A percentile compares a stretch with the other conserved stretches of the same genome.
phyloP scores from a whole-genome alignment of 1,139 yeast genomes.

The Diutina pseudorugosa region DNA sequence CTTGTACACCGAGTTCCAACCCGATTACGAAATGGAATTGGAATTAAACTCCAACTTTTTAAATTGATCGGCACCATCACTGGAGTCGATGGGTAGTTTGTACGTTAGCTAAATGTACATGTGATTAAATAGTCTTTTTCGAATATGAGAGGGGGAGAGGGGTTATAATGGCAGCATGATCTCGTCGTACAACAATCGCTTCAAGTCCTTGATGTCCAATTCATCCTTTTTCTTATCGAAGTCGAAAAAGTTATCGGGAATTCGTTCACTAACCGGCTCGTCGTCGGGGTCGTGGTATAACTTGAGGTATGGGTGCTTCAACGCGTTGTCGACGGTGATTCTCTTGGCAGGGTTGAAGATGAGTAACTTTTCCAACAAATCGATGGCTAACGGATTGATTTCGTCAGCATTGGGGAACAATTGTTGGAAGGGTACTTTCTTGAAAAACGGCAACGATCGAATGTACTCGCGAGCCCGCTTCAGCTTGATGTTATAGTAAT shows the following conservation, averaged over 20 bases:
- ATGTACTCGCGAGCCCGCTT: constrained; percentile 83
- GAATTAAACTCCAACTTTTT: constrained; percentile 14
- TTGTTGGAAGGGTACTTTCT: constrained; percentile 39
- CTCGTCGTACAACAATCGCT: constrained; percentile 56
- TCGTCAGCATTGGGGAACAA: constrained; percentile 22
- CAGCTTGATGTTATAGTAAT: constrained; percentile 67
- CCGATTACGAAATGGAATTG: constrained; percentile 31
- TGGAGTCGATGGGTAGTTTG: too few species aligned
- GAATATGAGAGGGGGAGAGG: too few species aligned
- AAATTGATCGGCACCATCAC: constrained; percentile 5
- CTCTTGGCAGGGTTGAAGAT: constrained; percentile 74
- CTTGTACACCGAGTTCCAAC: constrained; percentile 63
- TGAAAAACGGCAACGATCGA: constrained; percentile 55
- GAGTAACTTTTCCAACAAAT: constrained; percentile 60
- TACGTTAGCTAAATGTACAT: background rate
- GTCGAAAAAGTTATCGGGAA: constrained; percentile 69
- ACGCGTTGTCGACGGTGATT: constrained; percentile 69
- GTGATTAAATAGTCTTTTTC: background rate
- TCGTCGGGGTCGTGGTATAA: constrained; percentile 76
- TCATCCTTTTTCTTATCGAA: constrained; percentile 71
- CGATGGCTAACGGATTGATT: constrained; percentile 59
- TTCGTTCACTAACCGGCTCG: constrained; percentile 67
- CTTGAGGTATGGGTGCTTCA: constrained; percentile 69
- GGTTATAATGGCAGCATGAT: constrained; percentile 23
- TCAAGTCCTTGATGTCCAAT: constrained; percentile 57